Evolutionary conservation across 441 rosid species (phyloP).

Genomic region (Euphorbia schlechtendalii): DNA sequence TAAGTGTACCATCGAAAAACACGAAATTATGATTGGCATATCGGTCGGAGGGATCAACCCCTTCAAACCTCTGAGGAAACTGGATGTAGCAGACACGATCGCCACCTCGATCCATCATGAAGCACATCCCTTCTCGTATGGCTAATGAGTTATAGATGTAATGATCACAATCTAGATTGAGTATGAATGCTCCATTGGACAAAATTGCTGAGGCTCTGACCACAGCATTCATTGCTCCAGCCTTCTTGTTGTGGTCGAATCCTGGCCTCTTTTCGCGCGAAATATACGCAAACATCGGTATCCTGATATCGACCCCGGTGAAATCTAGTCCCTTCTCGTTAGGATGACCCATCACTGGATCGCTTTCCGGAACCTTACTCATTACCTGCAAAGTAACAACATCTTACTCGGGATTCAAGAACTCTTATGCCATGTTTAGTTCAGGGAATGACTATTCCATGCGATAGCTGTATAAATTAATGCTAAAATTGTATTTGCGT

Average conservation of each 20-base stretch:
- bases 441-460: no score
- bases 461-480: no score
- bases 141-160: slow-evolving; percentile 69
- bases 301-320: slow-evolving; percentile 61
- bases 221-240: slow-evolving; percentile 93
- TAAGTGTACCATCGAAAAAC: slow-evolving; percentile 71
- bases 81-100: slow-evolving; percentile 83
- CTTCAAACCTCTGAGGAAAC: slow-evolving; percentile 91
- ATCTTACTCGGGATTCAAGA: slow-evolving; percentile 13
- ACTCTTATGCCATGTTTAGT: neutral
- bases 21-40: slow-evolving; percentile 90
- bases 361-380: slow-evolving; percentile 74
- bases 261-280: slow-evolving; percentile 90
- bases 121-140: no score
- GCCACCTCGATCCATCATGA: slow-evolving; percentile 91
- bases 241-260: slow-evolving; percentile 86
- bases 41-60: slow-evolving; percentile 89
- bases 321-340: slow-evolving; percentile 63
- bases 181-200: slow-evolving; percentile 83
- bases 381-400: slow-evolving; percentile 39
- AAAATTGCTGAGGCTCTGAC: slow-evolving; percentile 85
- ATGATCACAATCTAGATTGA: slow-evolving; percentile 87
- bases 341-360: slow-evolving; percentile 56
- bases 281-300: slow-evolving; percentile 79
- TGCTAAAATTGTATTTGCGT: no score